A percentile compares a stretch with the other conserved stretches of the same genome.
phyloP scores from a whole-genome alignment of 2,329 filamentous ascomycete species.

The Metarhizium rileyi region DNA sequence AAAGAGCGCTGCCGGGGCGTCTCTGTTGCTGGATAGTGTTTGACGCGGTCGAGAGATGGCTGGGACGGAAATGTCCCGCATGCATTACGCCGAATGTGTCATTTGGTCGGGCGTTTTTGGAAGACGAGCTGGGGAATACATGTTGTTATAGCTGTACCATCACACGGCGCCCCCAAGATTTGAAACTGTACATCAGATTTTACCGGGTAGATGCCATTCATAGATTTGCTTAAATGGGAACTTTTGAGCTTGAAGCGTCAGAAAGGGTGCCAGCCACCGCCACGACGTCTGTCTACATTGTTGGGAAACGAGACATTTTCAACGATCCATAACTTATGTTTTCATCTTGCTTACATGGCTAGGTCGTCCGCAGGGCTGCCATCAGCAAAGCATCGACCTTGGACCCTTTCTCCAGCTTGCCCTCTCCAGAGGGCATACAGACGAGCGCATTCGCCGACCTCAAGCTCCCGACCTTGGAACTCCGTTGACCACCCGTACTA shows the following conservation, averaged over 20 bases:
- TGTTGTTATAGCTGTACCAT: slow-evolving; percentile 24
- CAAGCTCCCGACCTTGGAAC: slow-evolving; percentile 80
- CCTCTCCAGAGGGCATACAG: slow-evolving; percentile 58
- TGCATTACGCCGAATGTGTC: slow-evolving; percentile 25
- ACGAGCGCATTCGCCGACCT: slow-evolving; percentile 81
- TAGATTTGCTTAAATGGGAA: slow-evolving; percentile 7
- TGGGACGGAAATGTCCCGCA: slow-evolving; percentile 1
- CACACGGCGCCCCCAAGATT: slow-evolving; percentile 18
- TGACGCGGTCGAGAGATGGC: background rate
- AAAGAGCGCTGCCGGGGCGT: background rate
- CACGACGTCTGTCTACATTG: no score
- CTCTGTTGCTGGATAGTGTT: background rate
- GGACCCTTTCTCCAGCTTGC: slow-evolving; percentile 56
- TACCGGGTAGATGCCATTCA: slow-evolving; percentile 15
- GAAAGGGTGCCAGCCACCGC: background rate
- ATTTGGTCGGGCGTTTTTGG: slow-evolving; percentile 33
- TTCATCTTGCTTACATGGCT: background rate
- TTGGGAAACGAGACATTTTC: background rate
- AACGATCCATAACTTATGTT: background rate
- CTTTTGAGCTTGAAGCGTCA: background rate
- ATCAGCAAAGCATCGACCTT: slow-evolving; percentile 74
- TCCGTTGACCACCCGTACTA: slow-evolving; percentile 85
- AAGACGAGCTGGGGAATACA: slow-evolving; percentile 24
- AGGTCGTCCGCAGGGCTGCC: slow-evolving; percentile 33
- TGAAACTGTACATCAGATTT: slow-evolving; percentile 24